Base-by-base conservation (phyloP, 345 rosid species). In the Ailanthus altissimus region DNA sequence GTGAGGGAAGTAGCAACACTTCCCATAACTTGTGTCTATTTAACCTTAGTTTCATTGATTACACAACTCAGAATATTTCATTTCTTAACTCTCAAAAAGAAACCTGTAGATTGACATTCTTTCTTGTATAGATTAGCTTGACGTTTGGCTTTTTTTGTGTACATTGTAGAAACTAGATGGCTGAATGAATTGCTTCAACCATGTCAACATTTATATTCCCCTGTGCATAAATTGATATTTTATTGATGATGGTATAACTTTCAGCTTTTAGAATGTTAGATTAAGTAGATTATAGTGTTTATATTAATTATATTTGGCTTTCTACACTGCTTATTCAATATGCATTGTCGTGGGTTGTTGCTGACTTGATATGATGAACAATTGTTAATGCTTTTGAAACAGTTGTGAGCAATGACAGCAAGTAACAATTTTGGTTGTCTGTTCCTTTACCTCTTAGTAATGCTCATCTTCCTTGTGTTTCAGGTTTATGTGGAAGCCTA, bases 401-500 rank as follows among this genome's bases (percentile, higher is more conserved):
- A 20, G 16, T 43, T 49, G 59, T 42, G 6, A 64, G 2, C 71
- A 4, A 66, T 28, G 59, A 18, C 25, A 28, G 18, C 40, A 23
- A 72, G 40, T 25, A 25, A 28, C 61, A 32, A 38, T 25, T 71
- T 73, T 61, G 73, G 20, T 15, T 28, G 13, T 21, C n/a, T n/a
- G 26, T 3, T 73, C 59, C 20, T 57, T n/a, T 74, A 43, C 23
- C 56, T 0, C 47, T 65, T 21, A n/a, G n/a, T 59, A 40, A 65
- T 58, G 40, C n/a, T 69, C 38, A 21, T 36, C 14, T 75, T 60
- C n/a, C 15, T 46, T 40, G 28, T 79, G 74, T 74, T 38, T 63
- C 89, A 89, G 98, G 91, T 95, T 72, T 93, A 93, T 80, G 87
- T 83, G 75, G 97, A 93, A 80, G 97, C 99, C 75, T 93, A 87